These are phyloP conservation scores for Nepenthes alata DNA, from an alignment of 179 eudicot species.

Conservation along the genomic window DNA sequence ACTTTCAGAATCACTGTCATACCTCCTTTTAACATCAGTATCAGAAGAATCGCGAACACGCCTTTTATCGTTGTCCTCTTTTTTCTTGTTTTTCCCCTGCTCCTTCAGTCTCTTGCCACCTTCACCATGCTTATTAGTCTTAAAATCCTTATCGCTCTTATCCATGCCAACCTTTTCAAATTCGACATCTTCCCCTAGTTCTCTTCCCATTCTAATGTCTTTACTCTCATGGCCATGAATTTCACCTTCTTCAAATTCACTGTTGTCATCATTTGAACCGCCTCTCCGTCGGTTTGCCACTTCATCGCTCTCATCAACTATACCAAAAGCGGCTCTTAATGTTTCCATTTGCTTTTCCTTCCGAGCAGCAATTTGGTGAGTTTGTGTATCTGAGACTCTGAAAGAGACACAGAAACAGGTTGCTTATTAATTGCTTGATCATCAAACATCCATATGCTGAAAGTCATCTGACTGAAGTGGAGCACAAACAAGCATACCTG, in stretches of 20 bases:
- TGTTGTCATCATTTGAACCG: conserved; percentile 13
- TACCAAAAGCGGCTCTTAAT: conserved; percentile 76
- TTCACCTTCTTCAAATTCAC: conserved; percentile 35
- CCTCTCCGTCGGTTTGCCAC: conserved; percentile 20
- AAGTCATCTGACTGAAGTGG: no score
- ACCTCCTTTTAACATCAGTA: conserved; percentile 12
- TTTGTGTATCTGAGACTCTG: conserved; percentile 88
- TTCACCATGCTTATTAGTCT: conserved; percentile 11
- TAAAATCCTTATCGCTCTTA: conserved; percentile 2
- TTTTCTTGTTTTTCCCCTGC: conserved; percentile 17
- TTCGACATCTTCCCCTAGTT: background rate
- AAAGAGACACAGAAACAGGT: conserved; percentile 2
- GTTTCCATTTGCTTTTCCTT: conserved; percentile 91
- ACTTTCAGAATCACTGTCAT: conserved; percentile 10
- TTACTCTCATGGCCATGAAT: conserved; percentile 13
- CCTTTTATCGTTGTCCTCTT: conserved; percentile 17
- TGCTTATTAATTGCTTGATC: background rate
- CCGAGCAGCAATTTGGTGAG: conserved; percentile 90
- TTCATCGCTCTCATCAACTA: conserved; percentile 26
- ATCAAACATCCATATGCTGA: background rate
- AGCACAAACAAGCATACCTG: no score
- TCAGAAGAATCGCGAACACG: conserved; percentile 26
- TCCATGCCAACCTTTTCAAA: background rate
- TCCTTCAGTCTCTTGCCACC: conserved; percentile 18
- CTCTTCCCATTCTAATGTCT: conserved; percentile 7